These are phyloP conservation scores for Ampelocalamus luodianensis DNA, from an alignment of 176 grass and related monocot species.

Conservation along the genomic window DNA sequence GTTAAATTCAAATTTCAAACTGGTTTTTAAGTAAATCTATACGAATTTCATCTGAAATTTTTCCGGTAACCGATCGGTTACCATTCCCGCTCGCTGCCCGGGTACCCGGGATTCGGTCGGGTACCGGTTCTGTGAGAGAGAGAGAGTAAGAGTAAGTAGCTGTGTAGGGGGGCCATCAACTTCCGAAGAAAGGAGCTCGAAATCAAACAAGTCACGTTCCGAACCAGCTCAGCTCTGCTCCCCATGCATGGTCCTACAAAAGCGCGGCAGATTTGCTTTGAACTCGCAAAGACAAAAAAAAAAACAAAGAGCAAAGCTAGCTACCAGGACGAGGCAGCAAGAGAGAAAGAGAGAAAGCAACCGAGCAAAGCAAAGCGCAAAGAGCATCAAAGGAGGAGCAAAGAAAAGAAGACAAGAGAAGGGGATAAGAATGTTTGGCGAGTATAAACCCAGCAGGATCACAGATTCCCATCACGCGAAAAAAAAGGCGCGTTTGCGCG, in stretches of 20 bases:
- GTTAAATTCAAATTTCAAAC: too few relatives aligned
- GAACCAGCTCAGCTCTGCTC: slow-evolving; percentile 45
- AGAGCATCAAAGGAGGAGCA: slow-evolving; percentile 28
- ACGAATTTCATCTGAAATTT: too few relatives aligned
- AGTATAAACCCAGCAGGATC: slow-evolving; percentile 31
- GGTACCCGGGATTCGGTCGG: too few relatives aligned
- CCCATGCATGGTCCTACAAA: slow-evolving; percentile 78
- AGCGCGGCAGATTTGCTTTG: slow-evolving; percentile 79
- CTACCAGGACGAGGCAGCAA: slow-evolving; percentile 9
- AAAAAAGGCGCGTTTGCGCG: slow-evolving; percentile 31
- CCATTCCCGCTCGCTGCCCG: too few relatives aligned
- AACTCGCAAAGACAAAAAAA: slow-evolving; percentile 61
- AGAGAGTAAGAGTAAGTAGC: background rate
- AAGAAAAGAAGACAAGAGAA: slow-evolving; percentile 37
- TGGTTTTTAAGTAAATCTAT: too few relatives aligned
- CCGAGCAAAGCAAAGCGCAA: slow-evolving; percentile 13
- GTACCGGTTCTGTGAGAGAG: too few relatives aligned
- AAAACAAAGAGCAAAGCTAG: slow-evolving; percentile 54
- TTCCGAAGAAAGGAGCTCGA: slow-evolving; percentile 55
- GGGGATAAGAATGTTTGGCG: slow-evolving; percentile 43
- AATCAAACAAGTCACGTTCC: slow-evolving; percentile 60
- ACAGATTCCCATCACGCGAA: slow-evolving; percentile 31
- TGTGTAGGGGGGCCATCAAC: slow-evolving; percentile 13
- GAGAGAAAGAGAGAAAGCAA: background rate
- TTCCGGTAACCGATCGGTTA: too few relatives aligned